Percentiles rank a stretch among this genome's conserved stretches.
Conservation (phyloP, 2,329 filamentous ascomycete species). For the Penicillium psychrosexuale region DNA sequence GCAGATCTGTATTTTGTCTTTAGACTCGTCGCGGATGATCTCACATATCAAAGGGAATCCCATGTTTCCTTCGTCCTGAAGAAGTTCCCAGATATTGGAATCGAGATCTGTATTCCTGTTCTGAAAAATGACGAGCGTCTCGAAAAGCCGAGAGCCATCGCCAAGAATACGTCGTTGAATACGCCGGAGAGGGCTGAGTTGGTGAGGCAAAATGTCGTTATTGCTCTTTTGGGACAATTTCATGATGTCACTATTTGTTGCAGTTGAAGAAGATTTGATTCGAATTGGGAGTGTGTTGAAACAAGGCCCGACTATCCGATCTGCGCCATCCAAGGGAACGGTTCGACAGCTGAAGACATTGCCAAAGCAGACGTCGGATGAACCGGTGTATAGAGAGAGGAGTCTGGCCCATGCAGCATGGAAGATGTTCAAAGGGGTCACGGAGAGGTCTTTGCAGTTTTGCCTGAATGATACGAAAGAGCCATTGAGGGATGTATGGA, state of each 20-base stretch:
- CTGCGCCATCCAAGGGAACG: slow-evolving; percentile 61
- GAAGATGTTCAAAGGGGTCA: slow-evolving; percentile 63
- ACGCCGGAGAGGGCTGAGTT: slow-evolving; percentile 70
- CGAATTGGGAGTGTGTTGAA: slow-evolving; percentile 85
- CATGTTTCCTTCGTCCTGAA: slow-evolving; percentile 54
- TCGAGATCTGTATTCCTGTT: slow-evolving; percentile 51
- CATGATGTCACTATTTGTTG: slow-evolving; percentile 57
- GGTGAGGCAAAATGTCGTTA: slow-evolving; percentile 61
- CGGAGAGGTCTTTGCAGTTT: slow-evolving; percentile 52
- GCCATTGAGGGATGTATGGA: slow-evolving; percentile 26
- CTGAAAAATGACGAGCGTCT: slow-evolving; percentile 77
- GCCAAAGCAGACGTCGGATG: slow-evolving; percentile 75
- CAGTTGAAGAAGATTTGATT: slow-evolving; percentile 49
- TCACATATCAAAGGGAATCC: slow-evolving; percentile 75
- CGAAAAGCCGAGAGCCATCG: slow-evolving; percentile 63
- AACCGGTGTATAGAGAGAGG: slow-evolving; percentile 55
- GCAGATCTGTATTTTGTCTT: slow-evolving; percentile 56
- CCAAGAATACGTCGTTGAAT: slow-evolving; percentile 58
- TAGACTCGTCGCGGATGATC: slow-evolving; percentile 55
- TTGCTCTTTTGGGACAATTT: slow-evolving; percentile 61
- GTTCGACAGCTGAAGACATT: slow-evolving; percentile 79
- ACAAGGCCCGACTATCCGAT: slow-evolving; percentile 77
- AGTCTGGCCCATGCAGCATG: slow-evolving; percentile 72
- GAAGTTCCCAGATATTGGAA: slow-evolving; percentile 49
- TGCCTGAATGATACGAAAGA: slow-evolving; percentile 49